Base-by-base conservation (phyloP, 805 yeast species). In the Saccharomycopsis sp. region DNA sequence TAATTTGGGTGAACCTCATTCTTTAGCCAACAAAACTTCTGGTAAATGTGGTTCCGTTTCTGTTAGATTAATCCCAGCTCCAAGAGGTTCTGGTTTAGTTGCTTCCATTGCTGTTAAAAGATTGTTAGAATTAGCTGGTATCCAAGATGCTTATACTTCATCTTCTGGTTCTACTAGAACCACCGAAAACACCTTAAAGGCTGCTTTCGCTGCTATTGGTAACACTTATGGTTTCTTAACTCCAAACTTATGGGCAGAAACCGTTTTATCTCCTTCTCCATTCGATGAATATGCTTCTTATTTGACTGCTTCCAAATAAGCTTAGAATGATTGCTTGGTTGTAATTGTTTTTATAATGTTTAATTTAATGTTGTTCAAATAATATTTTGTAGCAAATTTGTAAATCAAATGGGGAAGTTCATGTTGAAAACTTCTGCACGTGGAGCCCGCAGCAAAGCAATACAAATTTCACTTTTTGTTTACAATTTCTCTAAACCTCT, bases 61-160 rank as follows among this genome's bases (percentile, higher is more conserved):
- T 52, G 96, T 89, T 58, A 87, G 98, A 80, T 80, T 92, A 67
- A 88, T 92, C 66, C 98, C 98, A 72, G 98, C 98, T 57, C 97
- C 98, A 80, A 92, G 98, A 80, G 98, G 98, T 89, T 87, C 95
- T 69, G 97, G 96, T 83, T 85, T 92, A 66, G 96, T 92, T 60
- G 98, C 98, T 65, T 92, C 98, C 59, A 97, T 98, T 69, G 96
- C 95, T 58, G 97, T 92, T 69, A 89, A 88, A 84, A 87, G 87
- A 75, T 80, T 92, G 72, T 76, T 92, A 75, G 95, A 89, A 76
- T 84, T 92, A 68, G 98, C 96, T 65, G 98, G 98, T 85, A 80
- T 92, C 69, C 95, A 89, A 76, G 98, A 92, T 74, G 95, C 92
- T 63, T 92, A 88, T 87, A 92, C 98, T 59, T 78, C 94, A 61